Evolutionary conservation across 148 eudicot species (phyloP), one percentile per base, ranked within the genome.

Genomic region (Heliosperma pusillum): DNA sequence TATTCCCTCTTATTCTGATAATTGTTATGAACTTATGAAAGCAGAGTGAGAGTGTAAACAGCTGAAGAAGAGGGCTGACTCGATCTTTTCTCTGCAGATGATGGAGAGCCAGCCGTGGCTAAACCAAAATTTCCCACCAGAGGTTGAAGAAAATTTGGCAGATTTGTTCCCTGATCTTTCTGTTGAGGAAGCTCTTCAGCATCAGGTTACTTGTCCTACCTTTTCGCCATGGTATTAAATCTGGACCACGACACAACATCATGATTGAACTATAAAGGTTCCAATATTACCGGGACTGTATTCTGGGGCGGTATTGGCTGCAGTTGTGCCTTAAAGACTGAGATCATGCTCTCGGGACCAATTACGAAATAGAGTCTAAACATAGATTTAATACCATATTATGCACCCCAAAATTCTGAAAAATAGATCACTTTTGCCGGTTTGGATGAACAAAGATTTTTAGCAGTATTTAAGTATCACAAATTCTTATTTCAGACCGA

Each of bases 141-240:
- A 87, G 73, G 79, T 89, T 72, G 80, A 81, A 24, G 85, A 81
- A 58, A 76, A 91, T 68, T 66, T 83, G 58, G 82, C 78, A 52
- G 93, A 86, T 20, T 69, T 90, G 65, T 92, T 82, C 45, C 90
- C 91, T 64, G 93, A 85, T 67, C 87, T 90, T 70, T 80, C 86
- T 75, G 59, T 76, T 70, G 96, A 92, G 79, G 97, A 90, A 77
- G 81, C 89, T 77, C 87, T 88, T 76, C 81, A 87, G 33, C 87
- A 89, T 73, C 96, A 92, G 97, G 97, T 92, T 79, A 26, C 0
- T 50, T 25, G 6, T 7, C 1, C 19, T 50, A 15, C 42, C 42
- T 21, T 7, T 21, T 15, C 2, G 11, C 69, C 57, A 20, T 36
- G 42, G 8, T 36, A 6, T 36, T 36, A 36, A 36, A 36, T 36